phyloP scores from a whole-genome alignment of 2,329 filamentous ascomycete species.

The Thyridium curvatum region DNA sequence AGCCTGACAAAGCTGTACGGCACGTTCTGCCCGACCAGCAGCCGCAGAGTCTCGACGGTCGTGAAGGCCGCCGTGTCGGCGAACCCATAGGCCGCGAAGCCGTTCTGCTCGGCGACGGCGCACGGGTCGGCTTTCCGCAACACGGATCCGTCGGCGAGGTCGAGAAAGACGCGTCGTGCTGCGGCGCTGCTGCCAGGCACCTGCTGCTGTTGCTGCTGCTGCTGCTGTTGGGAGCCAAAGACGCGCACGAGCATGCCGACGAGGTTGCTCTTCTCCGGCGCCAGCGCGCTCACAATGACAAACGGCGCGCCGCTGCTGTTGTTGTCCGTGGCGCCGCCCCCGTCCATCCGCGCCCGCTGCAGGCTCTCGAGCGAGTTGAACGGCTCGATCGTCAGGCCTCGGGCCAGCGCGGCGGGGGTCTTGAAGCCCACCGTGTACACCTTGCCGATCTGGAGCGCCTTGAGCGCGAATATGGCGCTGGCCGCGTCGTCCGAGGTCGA shows the following conservation, averaged over 20 bases:
- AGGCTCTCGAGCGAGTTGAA: constrained; percentile 68
- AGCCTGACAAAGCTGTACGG: constrained; percentile 81
- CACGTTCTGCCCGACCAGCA: constrained; percentile 80
- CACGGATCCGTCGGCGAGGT: constrained; percentile 51
- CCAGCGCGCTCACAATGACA: constrained; percentile 72
- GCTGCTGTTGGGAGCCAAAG: constrained; percentile 43
- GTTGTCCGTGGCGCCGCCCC: constrained; percentile 10
- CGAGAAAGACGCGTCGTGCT: constrained; percentile 59
- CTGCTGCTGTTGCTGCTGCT: too few relatives aligned
- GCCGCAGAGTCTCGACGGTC: constrained; percentile 71
- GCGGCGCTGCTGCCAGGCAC: constrained; percentile 22
- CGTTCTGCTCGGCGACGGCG: constrained; percentile 63
- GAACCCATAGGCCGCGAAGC: constrained; percentile 73
- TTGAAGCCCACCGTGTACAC: constrained; percentile 83
- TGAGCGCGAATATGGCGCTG: constrained; percentile 71
- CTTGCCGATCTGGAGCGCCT: constrained; percentile 67
- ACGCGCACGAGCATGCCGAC: constrained; percentile 73
- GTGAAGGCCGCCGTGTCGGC: constrained; percentile 80
- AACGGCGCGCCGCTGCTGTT: constrained; percentile 57
- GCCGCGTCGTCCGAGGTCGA: constrained; percentile 70
- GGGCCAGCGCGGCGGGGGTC: constrained; percentile 53
- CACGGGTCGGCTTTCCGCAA: constrained; percentile 58
- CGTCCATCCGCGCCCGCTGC: constrained; percentile 42
- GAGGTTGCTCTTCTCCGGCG: constrained; percentile 70
- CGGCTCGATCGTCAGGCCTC: constrained; percentile 67